These are phyloP conservation scores for Allium sativum DNA, from an alignment of 106 monocot species.

Conservation along the genomic window DNA sequence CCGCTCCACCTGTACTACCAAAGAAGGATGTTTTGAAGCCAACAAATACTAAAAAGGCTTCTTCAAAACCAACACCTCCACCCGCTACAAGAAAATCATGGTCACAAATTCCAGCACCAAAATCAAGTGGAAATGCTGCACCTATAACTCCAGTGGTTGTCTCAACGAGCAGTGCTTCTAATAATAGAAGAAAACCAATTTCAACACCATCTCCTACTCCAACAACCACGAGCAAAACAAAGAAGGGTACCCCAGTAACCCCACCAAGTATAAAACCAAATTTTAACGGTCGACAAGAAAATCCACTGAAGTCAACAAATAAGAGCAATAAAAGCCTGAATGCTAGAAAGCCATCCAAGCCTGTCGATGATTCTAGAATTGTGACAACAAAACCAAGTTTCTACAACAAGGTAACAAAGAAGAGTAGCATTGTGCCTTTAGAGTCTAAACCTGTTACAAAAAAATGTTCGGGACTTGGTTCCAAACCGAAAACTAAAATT, in stretches of 20 bases:
- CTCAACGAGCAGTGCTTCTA: conserved; percentile 8
- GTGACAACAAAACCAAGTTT: conserved; percentile 42
- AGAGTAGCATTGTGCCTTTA: conserved; percentile 83
- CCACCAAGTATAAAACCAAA: conserved; percentile 24
- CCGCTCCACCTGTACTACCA: conserved; percentile 52
- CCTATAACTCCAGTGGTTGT: conserved; percentile 22
- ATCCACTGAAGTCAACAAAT: conserved; percentile 22
- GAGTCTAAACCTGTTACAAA: conserved; percentile 68
- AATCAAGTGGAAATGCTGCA: conserved; percentile 28
- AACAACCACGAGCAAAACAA: conserved; percentile 29
- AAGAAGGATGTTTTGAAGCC: conserved; percentile 56
- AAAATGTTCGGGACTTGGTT: conserved; percentile 36
- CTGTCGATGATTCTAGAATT: conserved; percentile 26
- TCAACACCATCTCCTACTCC: conserved; percentile 21
- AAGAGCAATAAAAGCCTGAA: conserved; percentile 32
- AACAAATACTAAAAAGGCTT: conserved; percentile 38
- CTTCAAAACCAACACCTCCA: conserved; percentile 25
- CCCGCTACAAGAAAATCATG: conserved; percentile 32
- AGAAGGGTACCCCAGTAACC: conserved; percentile 25
- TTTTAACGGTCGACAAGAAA: conserved; percentile 36
- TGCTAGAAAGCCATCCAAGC: conserved; percentile 15
- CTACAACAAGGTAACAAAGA: conserved; percentile 69
- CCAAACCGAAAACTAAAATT: conserved; percentile 24
- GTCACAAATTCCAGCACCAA: conserved; percentile 24
- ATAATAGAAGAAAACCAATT: conserved; percentile 33